Evolutionary conservation across 768 basidiomycete genomes (phyloP).

Genomic region (Lentinus tigrinus): DNA sequence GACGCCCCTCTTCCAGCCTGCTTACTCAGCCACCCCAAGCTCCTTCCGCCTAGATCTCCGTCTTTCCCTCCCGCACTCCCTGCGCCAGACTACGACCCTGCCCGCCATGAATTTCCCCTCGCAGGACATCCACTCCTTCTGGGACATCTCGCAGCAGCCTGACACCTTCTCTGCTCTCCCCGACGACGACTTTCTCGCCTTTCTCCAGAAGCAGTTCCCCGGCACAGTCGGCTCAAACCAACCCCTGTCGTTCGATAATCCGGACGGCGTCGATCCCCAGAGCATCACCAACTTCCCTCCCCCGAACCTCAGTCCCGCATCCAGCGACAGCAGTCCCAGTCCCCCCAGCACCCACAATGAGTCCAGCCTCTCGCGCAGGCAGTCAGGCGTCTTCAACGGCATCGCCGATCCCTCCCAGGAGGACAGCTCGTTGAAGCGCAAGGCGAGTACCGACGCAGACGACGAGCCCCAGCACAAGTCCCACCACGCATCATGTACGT

Average conservation of each 20-base stretch:
- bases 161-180: constrained; percentile 60
- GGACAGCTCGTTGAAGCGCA: constrained; percentile 67
- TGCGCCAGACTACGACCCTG: constrained; percentile 1
- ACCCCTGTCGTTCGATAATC: constrained; percentile 26
- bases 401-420: constrained; percentile 35
- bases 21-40: constrained; percentile 16
- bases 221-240: constrained; percentile 23
- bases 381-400: constrained; percentile 28
- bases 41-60: constrained; percentile 15
- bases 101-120: constrained; percentile 49
- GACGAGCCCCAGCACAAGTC: constrained; percentile 68
- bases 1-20: background rate
- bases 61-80: constrained; percentile 12
- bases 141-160: constrained; percentile 62
- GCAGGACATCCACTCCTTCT: constrained; percentile 45
- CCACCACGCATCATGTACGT: constrained; percentile 56
- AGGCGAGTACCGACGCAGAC: constrained; percentile 66
- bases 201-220: constrained; percentile 76
- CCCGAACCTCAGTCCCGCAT: constrained; percentile 57
- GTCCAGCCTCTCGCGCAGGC: constrained; percentile 29
- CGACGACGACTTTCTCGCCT: constrained; percentile 75
- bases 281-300: constrained; percentile 50
- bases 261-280: constrained; percentile 58
- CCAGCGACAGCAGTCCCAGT: constrained; percentile 74
- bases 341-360: constrained; percentile 52